Evolutionary conservation across 2,329 filamentous ascomycete genomes (phyloP).

Genomic region (Penicillium sp.): DNA sequence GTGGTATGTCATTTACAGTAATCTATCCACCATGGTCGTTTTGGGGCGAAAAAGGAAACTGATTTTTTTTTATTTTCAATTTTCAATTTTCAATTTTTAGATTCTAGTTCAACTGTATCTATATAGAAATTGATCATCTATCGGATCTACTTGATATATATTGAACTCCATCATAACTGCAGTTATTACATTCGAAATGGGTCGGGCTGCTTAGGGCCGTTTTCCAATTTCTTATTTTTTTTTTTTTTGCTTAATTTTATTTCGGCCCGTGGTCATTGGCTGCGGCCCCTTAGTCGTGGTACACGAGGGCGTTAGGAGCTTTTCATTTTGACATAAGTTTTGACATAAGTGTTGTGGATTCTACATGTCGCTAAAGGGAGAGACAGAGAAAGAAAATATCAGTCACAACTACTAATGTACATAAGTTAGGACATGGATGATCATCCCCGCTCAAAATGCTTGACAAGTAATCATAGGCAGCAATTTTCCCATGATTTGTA

Average conservation of each 20-base stretch:
- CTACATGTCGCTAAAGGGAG: not conserved
- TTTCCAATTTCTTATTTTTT: not conserved
- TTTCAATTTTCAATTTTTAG: not conserved
- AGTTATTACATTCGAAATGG: not conserved
- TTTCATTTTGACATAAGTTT: not conserved
- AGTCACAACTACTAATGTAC: not conserved
- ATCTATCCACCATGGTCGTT: not conserved
- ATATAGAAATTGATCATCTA: no score
- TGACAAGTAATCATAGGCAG: not conserved
- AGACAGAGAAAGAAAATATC: not conserved
- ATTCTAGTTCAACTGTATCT: no score
- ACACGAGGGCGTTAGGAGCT: not conserved
- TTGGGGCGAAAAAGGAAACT: conserved; percentile 2
- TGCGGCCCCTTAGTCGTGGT: conserved; percentile 3
- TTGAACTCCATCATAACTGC: not conserved
- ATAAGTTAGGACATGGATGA: not conserved
- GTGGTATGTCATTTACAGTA: not conserved
- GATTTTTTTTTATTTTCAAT: conserved; percentile 1
- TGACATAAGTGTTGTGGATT: not conserved
- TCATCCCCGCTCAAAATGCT: not conserved
- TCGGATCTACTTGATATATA: not conserved
- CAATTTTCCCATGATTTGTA: not conserved
- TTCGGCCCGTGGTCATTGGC: conserved; percentile 5
- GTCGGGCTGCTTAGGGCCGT: not conserved
- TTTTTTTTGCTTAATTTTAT: conserved; percentile 2